Evolutionary conservation across 768 basidiomycete species (phyloP), one percentile per base, ranked within the genome.

Genomic region (Rhodotorula toruloides): DNA sequence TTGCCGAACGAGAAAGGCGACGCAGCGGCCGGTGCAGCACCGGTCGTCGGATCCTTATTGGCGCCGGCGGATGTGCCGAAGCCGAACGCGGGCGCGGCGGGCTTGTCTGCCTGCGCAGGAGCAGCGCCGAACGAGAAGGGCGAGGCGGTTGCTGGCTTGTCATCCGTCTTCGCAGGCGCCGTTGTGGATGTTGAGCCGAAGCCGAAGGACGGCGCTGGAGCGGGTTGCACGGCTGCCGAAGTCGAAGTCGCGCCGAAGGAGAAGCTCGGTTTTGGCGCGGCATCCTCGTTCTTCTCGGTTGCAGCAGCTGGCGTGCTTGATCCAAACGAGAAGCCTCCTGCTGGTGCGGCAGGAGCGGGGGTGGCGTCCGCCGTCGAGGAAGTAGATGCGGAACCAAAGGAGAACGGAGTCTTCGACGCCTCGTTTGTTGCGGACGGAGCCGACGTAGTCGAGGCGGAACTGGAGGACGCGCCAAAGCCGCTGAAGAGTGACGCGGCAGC

Each of bases 41-140:
- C n/a, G n/a, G n/a, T n/a, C n/a, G n/a, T n/a, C n/a, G n/a, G n/a
- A n/a, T n/a, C n/a, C n/a, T n/a, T n/a, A n/a, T n/a, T n/a, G n/a
- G n/a, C 11, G 10, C 11, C 40, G 40, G 40, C 17, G 40, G 40
- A 11, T 17, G 40, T 11, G 11, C 40, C 40, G 40, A 40, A 40
- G 11, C 40, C 40, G 40, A 40, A 40, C 40, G 40, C 40, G 11
- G 40, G 40, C 3, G 53, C 39, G 53, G 39, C 39, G n/a, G 53
- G 39, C 39, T 27, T 17, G 3, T 39, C 39, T 6, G 53, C 16
- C 8, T 39, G 9, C 4, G 54, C 29, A 4, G 53, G 13, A 3
- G 53, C 1, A 13, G 37, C 37, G 53, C 43, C 40, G 54, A 56
- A 56, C 21, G 55, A 57, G 43, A 57, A 57, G 10, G 43, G 9